Evolutionary conservation across 345 rosid genomes (phyloP), one percentile per base, ranked within the genome.

Genomic region (Ceriops decandra): DNA sequence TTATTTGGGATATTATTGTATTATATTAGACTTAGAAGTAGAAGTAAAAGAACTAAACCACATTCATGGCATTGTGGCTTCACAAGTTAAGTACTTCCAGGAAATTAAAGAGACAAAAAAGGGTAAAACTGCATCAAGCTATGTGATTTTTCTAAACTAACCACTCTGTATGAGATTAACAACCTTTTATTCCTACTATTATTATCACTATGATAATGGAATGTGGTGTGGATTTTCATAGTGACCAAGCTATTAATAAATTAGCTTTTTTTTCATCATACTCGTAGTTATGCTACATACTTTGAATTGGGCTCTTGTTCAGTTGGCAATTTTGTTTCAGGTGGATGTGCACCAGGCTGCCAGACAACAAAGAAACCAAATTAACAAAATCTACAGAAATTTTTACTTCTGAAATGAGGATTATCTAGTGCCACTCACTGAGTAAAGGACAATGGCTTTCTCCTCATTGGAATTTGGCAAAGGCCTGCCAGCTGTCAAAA

Each of bases 401-500:
- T 49, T 8, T 57, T 7, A 21, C 59, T 30, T 42, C 58, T 36
- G 49, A 56, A 24, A 69, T 53, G 56, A 69, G 67, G 52, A 58
- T 21, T 52, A 61, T 46, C 63, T 60, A 33, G 59, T 13, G 64
- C 60, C 53, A 65, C 77, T 76, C 59, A 95, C 99, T 79, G 84
- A 78, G 79, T 87, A 95, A 71, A 95, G 87, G 71, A 91, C 92
- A 70, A 95, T 87, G 67, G 99, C 98, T 83, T 87, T 95, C 82
- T 91, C 95, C 69, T 90, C 95, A 15, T 56, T 80, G 59, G 80
- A 64, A 60, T 85, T 85, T 67, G 70, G 68, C 47, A 78, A 60
- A 62, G 82, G 72, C 75, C 73, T 82, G 68, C 70, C 74, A 51
- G 90, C 96, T 91, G 87, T 72, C 61, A 67, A 83, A 75, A 80